Percentiles rank a stretch among this genome's conserved stretches.
These are phyloP conservation scores for Amanita subjunquillea DNA, from an alignment of 768 basidiomycete genomes.

Conservation along the genomic window DNA sequence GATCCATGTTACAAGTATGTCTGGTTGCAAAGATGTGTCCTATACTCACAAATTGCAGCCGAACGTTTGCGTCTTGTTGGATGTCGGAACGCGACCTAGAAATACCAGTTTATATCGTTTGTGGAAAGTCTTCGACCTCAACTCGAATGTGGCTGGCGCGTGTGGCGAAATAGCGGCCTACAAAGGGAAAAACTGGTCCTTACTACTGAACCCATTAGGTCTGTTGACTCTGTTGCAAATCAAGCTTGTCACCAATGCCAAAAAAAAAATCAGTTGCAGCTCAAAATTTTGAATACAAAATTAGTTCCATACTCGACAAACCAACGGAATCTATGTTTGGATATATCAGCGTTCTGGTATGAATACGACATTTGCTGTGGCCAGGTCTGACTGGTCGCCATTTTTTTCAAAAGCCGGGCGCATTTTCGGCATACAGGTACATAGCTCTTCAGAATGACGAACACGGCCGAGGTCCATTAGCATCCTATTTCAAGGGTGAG, in stretches of 20 bases:
- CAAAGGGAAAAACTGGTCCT: constrained; percentile 83
- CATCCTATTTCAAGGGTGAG: constrained; percentile 97
- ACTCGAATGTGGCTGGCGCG: constrained; percentile 88
- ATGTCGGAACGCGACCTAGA: constrained; percentile 88
- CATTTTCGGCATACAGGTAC: constrained; percentile 87
- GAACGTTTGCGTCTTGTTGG: constrained; percentile 86
- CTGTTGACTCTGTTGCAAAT: constrained; percentile 9
- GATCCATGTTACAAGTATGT: constrained; percentile 65
- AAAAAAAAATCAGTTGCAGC: constrained; percentile 54
- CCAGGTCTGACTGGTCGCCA: background rate
- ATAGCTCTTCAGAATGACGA: constrained; percentile 85
- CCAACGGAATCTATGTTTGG: constrained; percentile 85
- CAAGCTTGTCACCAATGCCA: background rate
- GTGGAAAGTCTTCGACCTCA: constrained; percentile 92
- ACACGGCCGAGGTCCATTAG: constrained; percentile 74
- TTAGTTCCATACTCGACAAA: constrained; percentile 85
- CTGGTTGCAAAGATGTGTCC: background rate
- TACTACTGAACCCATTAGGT: constrained; percentile 79
- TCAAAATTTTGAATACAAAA: constrained; percentile 95
- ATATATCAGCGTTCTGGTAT: constrained; percentile 89
- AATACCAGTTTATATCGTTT: constrained; percentile 86
- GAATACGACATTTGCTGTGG: constrained; percentile 7
- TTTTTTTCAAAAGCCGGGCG: constrained; percentile 52
- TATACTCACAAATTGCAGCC: constrained; percentile 34
- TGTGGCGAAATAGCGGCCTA: constrained; percentile 95